Evolutionary conservation across 225 moss, liverwort and hornwort genomes (phyloP), one percentile per base, ranked within the genome.

Genomic region (Polytrichum commune): DNA sequence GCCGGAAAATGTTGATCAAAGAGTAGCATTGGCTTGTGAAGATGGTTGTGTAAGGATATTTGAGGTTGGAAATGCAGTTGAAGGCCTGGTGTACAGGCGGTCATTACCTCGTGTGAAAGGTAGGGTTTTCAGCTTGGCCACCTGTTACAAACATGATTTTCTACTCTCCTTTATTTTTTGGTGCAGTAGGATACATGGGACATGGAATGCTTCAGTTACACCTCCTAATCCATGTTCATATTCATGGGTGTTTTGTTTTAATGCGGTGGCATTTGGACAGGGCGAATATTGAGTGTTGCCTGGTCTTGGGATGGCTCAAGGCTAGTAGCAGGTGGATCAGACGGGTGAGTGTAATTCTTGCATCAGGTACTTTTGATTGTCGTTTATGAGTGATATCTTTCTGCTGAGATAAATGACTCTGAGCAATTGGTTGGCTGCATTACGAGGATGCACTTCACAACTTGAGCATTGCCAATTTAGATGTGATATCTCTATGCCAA

Each of bases 81-180:
- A 86, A 25, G 98, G 98, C 53, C 76, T 95, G 84, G 55, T 83
- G 9, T 98, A 98, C 78, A 85, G 84, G 65, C 82, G 81, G 74
- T 78, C 90, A 23, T 98, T 95, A 74, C 98, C 98, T 61, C 85
- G 93, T 74, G 90, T 95, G 71, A 82, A 91, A 86, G 98, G 98
- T 94, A 27, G 18, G 72, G 19, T 18, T 38, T 5, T 19, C 46
- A 13, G 10, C 46, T 13, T 46, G 13, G 46, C 4, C 46, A 4
- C 3, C 13, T 46, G 13, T 46, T 46, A 3, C 46, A 46, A 13
- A 13, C 16, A 13, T 16, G 4, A 0, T 16, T 2, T 9, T 9
- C n/a, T 1, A 8, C 35, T 35, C 7, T 33, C 8, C 8, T 32
- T 32, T 32, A 33, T 35, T 35, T 35, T 35, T 35, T 9, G 35